Evolutionary conservation across 1,139 yeast genomes (phyloP).

Genomic region (Pichia cactophila): DNA sequence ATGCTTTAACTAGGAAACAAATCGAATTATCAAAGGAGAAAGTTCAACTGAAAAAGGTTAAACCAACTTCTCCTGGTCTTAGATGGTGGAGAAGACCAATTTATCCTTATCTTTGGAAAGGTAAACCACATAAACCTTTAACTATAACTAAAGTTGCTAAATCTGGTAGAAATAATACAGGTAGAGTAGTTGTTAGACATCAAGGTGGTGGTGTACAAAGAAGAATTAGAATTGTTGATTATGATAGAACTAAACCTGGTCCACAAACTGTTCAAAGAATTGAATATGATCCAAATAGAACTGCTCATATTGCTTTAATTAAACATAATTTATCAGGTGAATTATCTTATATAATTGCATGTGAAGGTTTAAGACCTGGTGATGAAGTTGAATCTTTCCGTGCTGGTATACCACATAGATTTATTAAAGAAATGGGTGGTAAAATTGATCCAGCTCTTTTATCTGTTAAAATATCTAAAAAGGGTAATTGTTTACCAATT

Average conservation of each 20-base stretch:
- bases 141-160: slow-evolving; percentile 67
- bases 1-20: slow-evolving; percentile 63
- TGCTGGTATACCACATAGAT: slow-evolving; percentile 73
- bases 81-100: slow-evolving; percentile 87
- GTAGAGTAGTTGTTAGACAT: slow-evolving; percentile 85
- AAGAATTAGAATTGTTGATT: slow-evolving; percentile 78
- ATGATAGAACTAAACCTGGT: slow-evolving; percentile 60
- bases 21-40: slow-evolving; percentile 63
- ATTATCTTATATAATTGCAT: slow-evolving; percentile 76
- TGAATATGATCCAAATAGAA: slow-evolving; percentile 93
- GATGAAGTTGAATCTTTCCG: slow-evolving; percentile 87
- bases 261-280: slow-evolving; percentile 76
- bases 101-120: slow-evolving; percentile 80
- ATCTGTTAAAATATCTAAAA: slow-evolving; percentile 78
- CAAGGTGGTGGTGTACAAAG: slow-evolving; percentile 97
- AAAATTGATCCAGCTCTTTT: slow-evolving; percentile 86
- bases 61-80: slow-evolving; percentile 80
- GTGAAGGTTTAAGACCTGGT: slow-evolving; percentile 89
- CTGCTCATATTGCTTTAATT: slow-evolving; percentile 86
- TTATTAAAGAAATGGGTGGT: slow-evolving; percentile 79
- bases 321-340: slow-evolving; percentile 56
- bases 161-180: slow-evolving; percentile 88
- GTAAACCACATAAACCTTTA: slow-evolving; percentile 68
- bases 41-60: slow-evolving; percentile 65
- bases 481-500: slow-evolving; percentile 92